Evolutionary conservation across 2,329 filamentous ascomycete species (phyloP).

Genomic region (Huntiella decipiens): DNA sequence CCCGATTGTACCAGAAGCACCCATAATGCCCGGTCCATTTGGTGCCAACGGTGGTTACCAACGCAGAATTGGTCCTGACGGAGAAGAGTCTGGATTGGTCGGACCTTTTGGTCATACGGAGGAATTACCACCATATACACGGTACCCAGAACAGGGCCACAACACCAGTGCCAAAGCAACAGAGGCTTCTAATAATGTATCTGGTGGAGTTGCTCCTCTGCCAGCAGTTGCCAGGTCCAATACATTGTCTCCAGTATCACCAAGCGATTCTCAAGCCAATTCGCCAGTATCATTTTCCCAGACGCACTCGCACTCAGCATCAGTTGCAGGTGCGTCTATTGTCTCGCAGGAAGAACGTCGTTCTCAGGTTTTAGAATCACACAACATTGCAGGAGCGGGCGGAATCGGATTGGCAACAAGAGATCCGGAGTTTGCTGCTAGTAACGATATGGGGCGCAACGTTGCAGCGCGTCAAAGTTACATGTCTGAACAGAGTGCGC

Average conservation of each 20-base stretch:
- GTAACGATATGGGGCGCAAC: conserved; percentile 30
- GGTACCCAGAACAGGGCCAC: conserved; percentile 61
- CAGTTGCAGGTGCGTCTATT: conserved; percentile 4
- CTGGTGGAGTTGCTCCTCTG: conserved; percentile 5
- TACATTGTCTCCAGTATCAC: conserved; percentile 1
- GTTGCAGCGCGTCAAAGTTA: conserved; percentile 34
- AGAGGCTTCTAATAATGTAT: neutral
- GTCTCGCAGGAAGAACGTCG: neutral
- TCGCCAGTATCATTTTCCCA: neutral
- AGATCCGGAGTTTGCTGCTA: conserved; percentile 43
- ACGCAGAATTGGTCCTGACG: conserved; percentile 54
- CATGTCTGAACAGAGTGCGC: conserved; percentile 30
- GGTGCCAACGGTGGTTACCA: conserved; percentile 59
- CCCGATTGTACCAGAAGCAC: conserved; percentile 28
- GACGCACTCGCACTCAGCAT: conserved; percentile 4
- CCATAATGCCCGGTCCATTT: conserved; percentile 42
- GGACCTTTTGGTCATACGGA: conserved; percentile 79
- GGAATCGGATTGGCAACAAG: conserved; percentile 41
- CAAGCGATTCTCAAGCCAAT: neutral
- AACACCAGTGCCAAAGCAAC: conserved; percentile 17
- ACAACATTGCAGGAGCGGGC: conserved; percentile 34
- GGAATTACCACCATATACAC: conserved; percentile 76
- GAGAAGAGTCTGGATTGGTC: conserved; percentile 79
- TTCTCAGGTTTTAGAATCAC: neutral
- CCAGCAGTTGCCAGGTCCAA: neutral